Evolutionary conservation across 768 basidiomycete genomes (phyloP).

Genomic region (Artomyces pyxidatus): DNA sequence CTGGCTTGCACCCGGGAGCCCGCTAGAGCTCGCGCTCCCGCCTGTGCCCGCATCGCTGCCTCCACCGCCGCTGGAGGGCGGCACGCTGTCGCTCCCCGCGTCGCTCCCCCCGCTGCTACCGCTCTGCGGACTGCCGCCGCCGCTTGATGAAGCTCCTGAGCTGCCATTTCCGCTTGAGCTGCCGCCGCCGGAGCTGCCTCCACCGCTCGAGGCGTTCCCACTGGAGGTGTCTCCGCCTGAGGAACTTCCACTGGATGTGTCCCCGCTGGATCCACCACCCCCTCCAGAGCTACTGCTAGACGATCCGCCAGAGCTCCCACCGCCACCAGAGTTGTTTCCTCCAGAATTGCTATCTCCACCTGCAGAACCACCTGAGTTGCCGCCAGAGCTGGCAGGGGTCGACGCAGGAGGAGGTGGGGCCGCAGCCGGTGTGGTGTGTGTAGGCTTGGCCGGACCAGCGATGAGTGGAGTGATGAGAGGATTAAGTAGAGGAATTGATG

Average conservation of each 20-base stretch:
- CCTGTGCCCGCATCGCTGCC: background rate
- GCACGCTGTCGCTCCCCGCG: background rate
- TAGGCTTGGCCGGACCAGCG: conserved; percentile 8
- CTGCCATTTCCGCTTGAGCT: conserved; percentile 1
- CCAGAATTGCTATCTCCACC: background rate
- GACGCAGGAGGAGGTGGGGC: conserved; percentile 1
- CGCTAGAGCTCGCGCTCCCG: no score
- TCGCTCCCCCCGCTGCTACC: background rate
- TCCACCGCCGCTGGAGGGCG: background rate
- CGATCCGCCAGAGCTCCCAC: background rate
- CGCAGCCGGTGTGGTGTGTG: conserved; percentile 5
- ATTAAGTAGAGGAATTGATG: conserved; percentile 22
- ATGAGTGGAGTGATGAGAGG: conserved; percentile 26
- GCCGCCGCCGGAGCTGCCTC: background rate
- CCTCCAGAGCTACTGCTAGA: conserved; percentile 1
- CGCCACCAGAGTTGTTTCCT: background rate
- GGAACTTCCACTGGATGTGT: background rate
- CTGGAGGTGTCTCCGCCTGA: background rate
- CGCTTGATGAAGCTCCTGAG: background rate
- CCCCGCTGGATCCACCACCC: background rate
- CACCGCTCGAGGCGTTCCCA: background rate
- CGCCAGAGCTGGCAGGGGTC: background rate
- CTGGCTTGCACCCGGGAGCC: background rate
- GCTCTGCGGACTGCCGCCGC: background rate
- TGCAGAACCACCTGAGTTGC: background rate